phyloP scores from a whole-genome alignment of 495 filamentous ascomycete genomes.

The Podospora pseudocomata region DNA sequence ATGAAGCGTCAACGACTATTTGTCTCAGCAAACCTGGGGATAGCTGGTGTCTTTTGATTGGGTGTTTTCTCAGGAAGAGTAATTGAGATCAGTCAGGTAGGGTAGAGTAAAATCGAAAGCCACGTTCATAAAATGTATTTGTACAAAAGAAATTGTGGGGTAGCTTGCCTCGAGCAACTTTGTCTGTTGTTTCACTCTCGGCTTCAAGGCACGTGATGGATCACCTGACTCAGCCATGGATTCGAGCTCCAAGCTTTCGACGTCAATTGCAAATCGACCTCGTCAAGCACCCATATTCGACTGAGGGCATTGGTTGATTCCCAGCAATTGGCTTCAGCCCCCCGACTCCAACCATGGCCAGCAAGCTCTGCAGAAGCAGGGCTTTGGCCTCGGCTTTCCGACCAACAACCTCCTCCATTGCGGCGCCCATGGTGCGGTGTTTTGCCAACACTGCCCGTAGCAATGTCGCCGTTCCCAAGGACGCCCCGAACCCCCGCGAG shows the following conservation, averaged over 20 bases:
- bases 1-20: neutral
- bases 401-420: constrained; percentile 44
- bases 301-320: constrained; percentile 28
- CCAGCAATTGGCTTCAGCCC: constrained; percentile 41
- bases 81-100: neutral
- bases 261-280: constrained; percentile 21
- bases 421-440: constrained; percentile 40
- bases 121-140: neutral
- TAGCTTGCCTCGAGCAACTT: neutral
- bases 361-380: constrained; percentile 62
- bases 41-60: neutral
- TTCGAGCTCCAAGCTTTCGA: constrained; percentile 30
- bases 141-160: neutral
- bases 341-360: constrained; percentile 54
- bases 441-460: constrained; percentile 49
- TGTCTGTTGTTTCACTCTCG: neutral
- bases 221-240: constrained; percentile 11
- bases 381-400: constrained; percentile 58
- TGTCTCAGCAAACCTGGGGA: neutral
- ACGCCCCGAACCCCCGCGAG: constrained; percentile 65
- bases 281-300: constrained; percentile 18
- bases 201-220: constrained; percentile 10
- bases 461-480: constrained; percentile 52
- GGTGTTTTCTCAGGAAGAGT: neutral
- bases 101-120: neutral